Conservation (phyloP, 2,329 filamentous ascomycete genomes). For the Cryphonectria parasitica region DNA sequence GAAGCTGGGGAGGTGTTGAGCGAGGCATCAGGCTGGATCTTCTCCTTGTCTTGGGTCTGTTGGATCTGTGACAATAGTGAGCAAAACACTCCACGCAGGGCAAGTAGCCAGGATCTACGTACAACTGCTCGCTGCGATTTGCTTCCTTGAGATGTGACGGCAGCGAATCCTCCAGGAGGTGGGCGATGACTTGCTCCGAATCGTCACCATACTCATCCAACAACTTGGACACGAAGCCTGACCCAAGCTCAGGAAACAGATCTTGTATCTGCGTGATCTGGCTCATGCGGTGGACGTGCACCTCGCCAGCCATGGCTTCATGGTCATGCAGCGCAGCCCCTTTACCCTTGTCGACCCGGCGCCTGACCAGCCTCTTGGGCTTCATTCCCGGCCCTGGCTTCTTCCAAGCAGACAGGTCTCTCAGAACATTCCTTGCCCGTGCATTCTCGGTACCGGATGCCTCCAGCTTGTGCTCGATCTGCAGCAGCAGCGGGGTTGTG, state of each 20-base stretch:
- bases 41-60: constrained; percentile 33
- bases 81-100: constrained; percentile 25
- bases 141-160: constrained; percentile 67
- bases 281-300: constrained; percentile 82
- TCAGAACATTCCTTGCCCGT: constrained; percentile 63
- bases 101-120: constrained; percentile 36
- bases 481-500: constrained; percentile 73
- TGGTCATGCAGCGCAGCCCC: constrained; percentile 43
- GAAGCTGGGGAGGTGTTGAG: constrained; percentile 60
- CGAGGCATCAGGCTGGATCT: constrained; percentile 55
- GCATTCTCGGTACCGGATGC: constrained; percentile 52
- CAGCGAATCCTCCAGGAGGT: constrained; percentile 78
- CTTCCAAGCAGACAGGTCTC: constrained; percentile 62
- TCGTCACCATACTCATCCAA: constrained; percentile 80
- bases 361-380: constrained; percentile 54
- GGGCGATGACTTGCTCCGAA: constrained; percentile 77
- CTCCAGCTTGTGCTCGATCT: constrained; percentile 60
- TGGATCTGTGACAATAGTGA: constrained; percentile 33
- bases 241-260: constrained; percentile 84
- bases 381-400: constrained; percentile 57
- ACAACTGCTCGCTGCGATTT: constrained; percentile 68
- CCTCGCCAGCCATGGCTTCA: constrained; percentile 46
- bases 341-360: constrained; percentile 71
- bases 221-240: constrained; percentile 77
- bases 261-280: constrained; percentile 91